Base-by-base conservation (phyloP, 139 green algal species). In the Haematococcus lacustris region DNA sequence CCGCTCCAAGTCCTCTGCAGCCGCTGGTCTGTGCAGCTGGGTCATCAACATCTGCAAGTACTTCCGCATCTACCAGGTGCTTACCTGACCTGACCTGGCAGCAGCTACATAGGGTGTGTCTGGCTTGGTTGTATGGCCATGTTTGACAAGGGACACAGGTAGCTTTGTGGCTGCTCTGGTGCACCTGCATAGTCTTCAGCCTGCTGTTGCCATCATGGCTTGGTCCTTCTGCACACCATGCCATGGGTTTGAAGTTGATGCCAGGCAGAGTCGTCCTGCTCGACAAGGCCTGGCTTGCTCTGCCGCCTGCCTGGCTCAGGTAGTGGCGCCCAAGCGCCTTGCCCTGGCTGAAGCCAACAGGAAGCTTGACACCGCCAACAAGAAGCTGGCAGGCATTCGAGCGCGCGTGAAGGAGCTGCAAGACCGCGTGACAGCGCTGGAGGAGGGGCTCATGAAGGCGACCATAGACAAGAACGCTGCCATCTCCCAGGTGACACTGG, bases 31-130 rank as follows among this genome's bases (percentile, higher is more conserved):
- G 61, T 96, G 91, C 72, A 84, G 62, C 32, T 97, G 92, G 92
- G 92, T 96, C 9, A 77, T 93, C 78, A 97, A 97, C 80, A 96
- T 97, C 70, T 93, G 84, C 86, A 95, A 95, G 78, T 97, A 97
- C 82, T 94, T 93, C 89, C 82, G 91, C 51, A 94, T 97, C 66
- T 96, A 96, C 80, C 88, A 97, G 84, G 87, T 90, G 53, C 23
- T 76, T 25, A 53, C 43, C 43, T 53, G 17, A 53, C 43, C 9
- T 9, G 43, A 9, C 43, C 9, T 9, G n/a, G n/a, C n/a, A n/a
- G n/a, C n/a, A n/a, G n/a, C n/a, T n/a, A n/a, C n/a, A n/a, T n/a
- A n/a, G n/a, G n/a, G n/a, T n/a, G n/a, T n/a, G n/a, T n/a, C n/a
- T n/a, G n/a, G n/a, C n/a, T n/a, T n/a, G n/a, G n/a, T n/a, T n/a